Base-by-base conservation (phyloP, 371 early-diverging fungal species). In the Conidiobolus incongruus region DNA sequence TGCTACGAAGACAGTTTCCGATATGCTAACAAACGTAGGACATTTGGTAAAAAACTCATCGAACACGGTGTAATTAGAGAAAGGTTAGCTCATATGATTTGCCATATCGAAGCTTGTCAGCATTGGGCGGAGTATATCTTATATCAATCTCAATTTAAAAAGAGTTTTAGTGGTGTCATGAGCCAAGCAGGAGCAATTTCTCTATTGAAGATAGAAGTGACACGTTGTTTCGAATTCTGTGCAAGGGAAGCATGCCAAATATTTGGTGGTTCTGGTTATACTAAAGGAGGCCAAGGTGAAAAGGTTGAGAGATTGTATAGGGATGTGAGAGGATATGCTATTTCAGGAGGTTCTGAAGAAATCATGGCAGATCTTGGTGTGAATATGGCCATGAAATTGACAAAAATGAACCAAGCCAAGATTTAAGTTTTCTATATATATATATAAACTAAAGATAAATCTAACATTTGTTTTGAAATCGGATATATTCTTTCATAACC, bases 331-430 rank as follows among this genome's bases (percentile, higher is more conserved):
- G 80, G 79, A 2, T 78, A 70, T 50, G 83, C 84, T 12, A 83
- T 86, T 49, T 86, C 86, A 35, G 87, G 87, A 39, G 88, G 88
- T n/a, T 77, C 78, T 19, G 89, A 88, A 54, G 82, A 81, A 54
- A 77, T 81, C 48, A 72, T 72, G 75, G 51, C 66, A 31, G 82
- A 81, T 53, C 55, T 83, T 13, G 82, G 83, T 40, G 72, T 82
- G 40, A 59, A 81, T 24, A 83, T 84, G 58, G 58, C 70, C 11
- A 51, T 81, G 38, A 83, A 78, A 61, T 69, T 69, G 16, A 70
- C 67, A 7, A 58, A 73, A 34, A 60, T 75, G 37, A 67, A 68
- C 67, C 73, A 75, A 17, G 70, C 73, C 4, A 37, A 37, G 7
- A 7, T 30, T 30, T 30, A n/a, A n/a, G n/a, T n/a, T n/a, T n/a